Evolutionary conservation across 306 rosid species (phyloP).

Genomic region (Astragalus membranaceus): DNA sequence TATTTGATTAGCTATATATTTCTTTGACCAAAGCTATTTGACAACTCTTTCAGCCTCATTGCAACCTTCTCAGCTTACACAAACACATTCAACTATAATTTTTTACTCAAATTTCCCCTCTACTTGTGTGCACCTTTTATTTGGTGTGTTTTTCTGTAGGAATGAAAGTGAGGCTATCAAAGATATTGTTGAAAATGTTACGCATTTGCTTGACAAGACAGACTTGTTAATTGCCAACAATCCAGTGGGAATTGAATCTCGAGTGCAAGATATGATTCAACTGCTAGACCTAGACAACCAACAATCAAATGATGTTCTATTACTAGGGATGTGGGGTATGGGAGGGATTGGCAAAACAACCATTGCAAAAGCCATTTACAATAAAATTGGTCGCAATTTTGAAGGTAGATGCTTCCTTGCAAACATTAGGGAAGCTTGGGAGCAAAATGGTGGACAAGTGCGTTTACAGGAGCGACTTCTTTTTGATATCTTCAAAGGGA

Average conservation of each 20-base stretch:
- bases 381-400: not conserved
- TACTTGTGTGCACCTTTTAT: not conserved
- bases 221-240: not conserved
- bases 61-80: too few species aligned
- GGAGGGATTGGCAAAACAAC: not conserved
- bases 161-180: not conserved
- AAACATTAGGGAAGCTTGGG: not conserved
- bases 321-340: not conserved
- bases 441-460: not conserved
- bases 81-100: not conserved
- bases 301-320: not conserved
- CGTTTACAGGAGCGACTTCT: not conserved
- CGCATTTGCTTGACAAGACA: not conserved
- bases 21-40: too few species aligned
- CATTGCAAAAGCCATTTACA: not conserved
- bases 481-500: not conserved
- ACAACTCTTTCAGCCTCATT: too few species aligned
- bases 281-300: not conserved
- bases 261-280: not conserved
- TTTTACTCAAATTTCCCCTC: not conserved
- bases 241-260: not conserved
- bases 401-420: not conserved
- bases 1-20: too few species aligned
- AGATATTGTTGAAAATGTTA: not conserved
- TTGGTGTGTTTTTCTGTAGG: not conserved